Evolutionary conservation across 2,329 filamentous ascomycete genomes (phyloP).

Genomic region (Fusarium fujikuroi): DNA sequence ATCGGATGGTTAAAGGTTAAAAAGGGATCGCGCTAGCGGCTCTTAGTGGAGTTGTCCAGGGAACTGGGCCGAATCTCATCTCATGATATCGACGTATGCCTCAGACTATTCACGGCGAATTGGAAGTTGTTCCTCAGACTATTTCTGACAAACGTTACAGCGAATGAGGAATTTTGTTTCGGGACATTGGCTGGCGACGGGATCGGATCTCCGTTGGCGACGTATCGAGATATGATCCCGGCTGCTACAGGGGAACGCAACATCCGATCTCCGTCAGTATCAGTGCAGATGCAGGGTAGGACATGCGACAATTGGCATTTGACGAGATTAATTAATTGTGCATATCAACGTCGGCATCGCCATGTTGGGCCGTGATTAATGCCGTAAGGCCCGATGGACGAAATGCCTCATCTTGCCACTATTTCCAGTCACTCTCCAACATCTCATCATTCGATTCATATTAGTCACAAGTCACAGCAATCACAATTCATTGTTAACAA

Average conservation of each 20-base stretch:
- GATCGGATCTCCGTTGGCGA: not conserved
- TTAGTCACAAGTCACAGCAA: not conserved
- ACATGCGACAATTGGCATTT: not conserved
- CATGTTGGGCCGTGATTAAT: not conserved
- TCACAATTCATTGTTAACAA: not conserved
- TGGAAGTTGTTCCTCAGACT: not conserved
- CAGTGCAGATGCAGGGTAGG: not conserved
- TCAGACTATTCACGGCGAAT: not conserved
- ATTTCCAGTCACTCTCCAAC: not conserved
- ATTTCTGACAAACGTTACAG: no score
- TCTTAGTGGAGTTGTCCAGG: not conserved
- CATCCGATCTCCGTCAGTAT: not conserved
- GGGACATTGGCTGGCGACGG: not conserved
- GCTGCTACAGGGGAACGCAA: not conserved
- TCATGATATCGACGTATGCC: not conserved
- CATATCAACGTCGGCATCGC: not conserved
- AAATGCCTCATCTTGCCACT: slow-evolving; percentile 1
- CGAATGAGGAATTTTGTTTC: not conserved
- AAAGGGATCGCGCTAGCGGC: slow-evolving; percentile 9
- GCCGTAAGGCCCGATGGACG: not conserved
- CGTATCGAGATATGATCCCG: slow-evolving; percentile 3
- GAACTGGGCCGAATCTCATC: not conserved
- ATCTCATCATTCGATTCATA: accelerated
- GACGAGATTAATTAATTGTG: not conserved
- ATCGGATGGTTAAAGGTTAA: slow-evolving; percentile 13